These are phyloP conservation scores for Fusarium pseudoanthophilum DNA, from an alignment of 2,329 filamentous ascomycete genomes.

Conservation along the genomic window DNA sequence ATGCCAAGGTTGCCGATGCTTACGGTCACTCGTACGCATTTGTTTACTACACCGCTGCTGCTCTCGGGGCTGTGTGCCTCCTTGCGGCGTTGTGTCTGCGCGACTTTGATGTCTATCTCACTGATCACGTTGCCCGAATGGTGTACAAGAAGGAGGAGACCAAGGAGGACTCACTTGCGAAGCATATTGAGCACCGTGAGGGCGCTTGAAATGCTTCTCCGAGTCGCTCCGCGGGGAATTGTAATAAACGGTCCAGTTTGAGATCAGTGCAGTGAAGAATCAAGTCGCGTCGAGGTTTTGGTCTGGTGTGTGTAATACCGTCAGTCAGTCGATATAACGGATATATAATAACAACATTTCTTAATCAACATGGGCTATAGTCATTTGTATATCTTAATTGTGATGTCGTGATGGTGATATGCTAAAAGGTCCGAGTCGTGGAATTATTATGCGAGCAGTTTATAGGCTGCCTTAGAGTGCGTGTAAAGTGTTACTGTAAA, in stretches of 20 bases:
- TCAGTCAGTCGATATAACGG: too few species aligned
- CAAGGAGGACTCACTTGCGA: neutral
- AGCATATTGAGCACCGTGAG: neutral
- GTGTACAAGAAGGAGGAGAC: neutral
- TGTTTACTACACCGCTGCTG: neutral
- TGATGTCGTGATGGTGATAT: too few species aligned
- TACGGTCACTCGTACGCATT: neutral
- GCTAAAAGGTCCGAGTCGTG: too few species aligned
- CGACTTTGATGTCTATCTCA: neutral
- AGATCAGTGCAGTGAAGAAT: too few species aligned
- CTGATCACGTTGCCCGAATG: neutral
- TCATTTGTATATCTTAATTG: too few species aligned
- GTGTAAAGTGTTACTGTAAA: too few species aligned
- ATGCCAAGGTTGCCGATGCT: neutral
- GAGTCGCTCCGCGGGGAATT: neutral
- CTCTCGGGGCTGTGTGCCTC: neutral
- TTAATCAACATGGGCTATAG: too few species aligned
- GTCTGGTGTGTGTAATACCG: too few species aligned
- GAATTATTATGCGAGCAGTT: too few species aligned
- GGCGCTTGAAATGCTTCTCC: neutral
- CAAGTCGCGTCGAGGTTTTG: too few species aligned
- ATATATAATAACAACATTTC: too few species aligned
- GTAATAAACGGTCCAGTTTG: accelerated
- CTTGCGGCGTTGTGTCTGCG: neutral
- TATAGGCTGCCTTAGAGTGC: too few species aligned